Evolutionary conservation across 1,139 yeast genomes (phyloP).

Genomic region (Yamadazyma diospyri): DNA sequence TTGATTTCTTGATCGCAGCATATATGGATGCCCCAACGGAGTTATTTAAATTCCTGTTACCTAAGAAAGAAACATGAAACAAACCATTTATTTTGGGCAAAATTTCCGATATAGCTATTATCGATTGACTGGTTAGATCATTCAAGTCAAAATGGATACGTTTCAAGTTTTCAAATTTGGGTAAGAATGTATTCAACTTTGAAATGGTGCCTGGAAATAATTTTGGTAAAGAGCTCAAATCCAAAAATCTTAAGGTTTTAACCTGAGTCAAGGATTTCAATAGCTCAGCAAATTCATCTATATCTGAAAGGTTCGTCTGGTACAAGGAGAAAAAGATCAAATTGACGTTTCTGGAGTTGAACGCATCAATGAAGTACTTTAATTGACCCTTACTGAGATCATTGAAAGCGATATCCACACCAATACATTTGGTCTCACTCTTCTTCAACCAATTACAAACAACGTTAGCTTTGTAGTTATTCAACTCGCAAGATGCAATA

Average conservation of each 20-base stretch:
- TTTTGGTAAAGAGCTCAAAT: constrained; percentile 68
- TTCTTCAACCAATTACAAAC: constrained; percentile 62
- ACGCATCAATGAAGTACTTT: constrained; percentile 45
- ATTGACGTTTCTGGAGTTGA: constrained; percentile 34
- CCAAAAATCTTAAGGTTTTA: constrained; percentile 65
- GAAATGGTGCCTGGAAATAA: constrained; percentile 72
- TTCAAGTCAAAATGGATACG: constrained; percentile 79
- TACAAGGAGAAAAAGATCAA: constrained; percentile 68
- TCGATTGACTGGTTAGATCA: constrained; percentile 57
- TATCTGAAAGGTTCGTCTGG: constrained; percentile 56
- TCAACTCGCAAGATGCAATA: constrained; percentile 67
- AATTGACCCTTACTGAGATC: constrained; percentile 58
- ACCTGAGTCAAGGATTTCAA: constrained; percentile 50
- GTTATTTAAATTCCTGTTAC: constrained; percentile 53
- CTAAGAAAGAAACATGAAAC: constrained; percentile 73
- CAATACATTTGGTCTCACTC: constrained; percentile 57
- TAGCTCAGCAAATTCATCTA: constrained; percentile 52
- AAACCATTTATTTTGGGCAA: constrained; percentile 66
- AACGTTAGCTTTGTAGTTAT: constrained; percentile 50
- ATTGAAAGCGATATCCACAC: constrained; percentile 83
- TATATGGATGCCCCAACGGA: constrained; percentile 67
- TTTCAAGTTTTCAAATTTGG: constrained; percentile 59
- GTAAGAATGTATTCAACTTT: constrained; percentile 57
- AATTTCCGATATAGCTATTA: constrained; percentile 66
- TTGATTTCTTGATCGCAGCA: constrained; percentile 64